Evolutionary conservation across 2,329 filamentous ascomycete genomes (phyloP).

Genomic region (Alternaria panax): DNA sequence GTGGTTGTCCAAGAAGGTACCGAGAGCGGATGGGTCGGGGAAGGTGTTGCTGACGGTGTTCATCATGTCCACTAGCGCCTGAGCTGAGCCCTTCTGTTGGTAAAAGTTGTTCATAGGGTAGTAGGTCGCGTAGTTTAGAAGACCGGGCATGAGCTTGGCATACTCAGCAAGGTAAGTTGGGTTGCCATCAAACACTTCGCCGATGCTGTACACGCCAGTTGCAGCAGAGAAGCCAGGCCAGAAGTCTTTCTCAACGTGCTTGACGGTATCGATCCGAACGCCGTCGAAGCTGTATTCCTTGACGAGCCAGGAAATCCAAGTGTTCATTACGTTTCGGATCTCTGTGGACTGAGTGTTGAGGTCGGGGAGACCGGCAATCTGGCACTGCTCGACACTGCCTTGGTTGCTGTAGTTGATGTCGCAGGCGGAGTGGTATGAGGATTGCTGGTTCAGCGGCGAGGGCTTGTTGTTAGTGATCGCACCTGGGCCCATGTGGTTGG

Average conservation of each 20-base stretch:
- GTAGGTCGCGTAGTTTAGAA: conserved; percentile 67
- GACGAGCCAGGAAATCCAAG: conserved; percentile 43
- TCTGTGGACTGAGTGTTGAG: conserved; percentile 36
- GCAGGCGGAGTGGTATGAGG: conserved; percentile 38
- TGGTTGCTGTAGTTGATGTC: conserved; percentile 44
- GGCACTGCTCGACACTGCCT: conserved; percentile 41
- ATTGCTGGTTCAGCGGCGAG: conserved; percentile 36
- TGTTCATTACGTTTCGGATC: conserved; percentile 34
- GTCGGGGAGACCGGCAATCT: conserved; percentile 42
- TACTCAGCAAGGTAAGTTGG: conserved; percentile 62
- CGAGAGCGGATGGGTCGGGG: conserved; percentile 46
- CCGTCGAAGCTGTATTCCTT: conserved; percentile 56
- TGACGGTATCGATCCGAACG: conserved; percentile 67
- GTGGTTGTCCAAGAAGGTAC: conserved; percentile 52
- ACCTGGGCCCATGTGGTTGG: conserved; percentile 55
- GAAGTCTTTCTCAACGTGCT: conserved; percentile 67
- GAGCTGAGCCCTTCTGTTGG: conserved; percentile 40
- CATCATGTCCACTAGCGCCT: conserved; percentile 47
- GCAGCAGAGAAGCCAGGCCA: conserved; percentile 62
- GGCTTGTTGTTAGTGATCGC: conserved; percentile 39
- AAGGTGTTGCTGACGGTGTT: conserved; percentile 42
- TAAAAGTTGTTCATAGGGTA: conserved; percentile 51
- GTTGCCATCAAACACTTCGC: conserved; percentile 66
- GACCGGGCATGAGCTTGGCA: conserved; percentile 62
- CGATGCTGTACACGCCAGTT: conserved; percentile 66